These are phyloP conservation scores for Nothophaeocryptopus gaeumannii DNA, from an alignment of 2,329 filamentous ascomycete species.

Conservation along the genomic window DNA sequence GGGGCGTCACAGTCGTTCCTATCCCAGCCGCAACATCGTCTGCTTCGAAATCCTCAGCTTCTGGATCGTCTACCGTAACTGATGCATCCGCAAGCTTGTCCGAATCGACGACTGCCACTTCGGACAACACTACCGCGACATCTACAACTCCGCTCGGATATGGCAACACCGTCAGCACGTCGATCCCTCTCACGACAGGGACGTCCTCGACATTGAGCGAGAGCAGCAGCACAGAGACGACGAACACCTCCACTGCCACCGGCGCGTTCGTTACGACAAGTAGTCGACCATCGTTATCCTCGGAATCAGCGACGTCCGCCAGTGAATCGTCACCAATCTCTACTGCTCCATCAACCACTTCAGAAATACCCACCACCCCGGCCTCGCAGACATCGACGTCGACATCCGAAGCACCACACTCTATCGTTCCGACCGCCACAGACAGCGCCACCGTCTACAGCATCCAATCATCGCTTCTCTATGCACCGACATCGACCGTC, in stretches of 20 bases:
- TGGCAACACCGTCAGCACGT: slow-evolving; percentile 9
- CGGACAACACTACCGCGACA: slow-evolving; percentile 2
- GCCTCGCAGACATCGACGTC: slow-evolving; percentile 11
- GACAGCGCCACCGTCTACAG: slow-evolving; percentile 47
- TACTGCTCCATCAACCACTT: slow-evolving; percentile 7
- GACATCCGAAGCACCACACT: slow-evolving; percentile 32
- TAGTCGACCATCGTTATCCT: slow-evolving; percentile 4
- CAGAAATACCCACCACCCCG: slow-evolving; percentile 12
- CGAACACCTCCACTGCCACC: slow-evolving; percentile 5
- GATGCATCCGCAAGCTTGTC: slow-evolving; percentile 4
- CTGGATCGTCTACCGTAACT: slow-evolving; percentile 15
- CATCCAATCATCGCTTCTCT: slow-evolving; percentile 61
- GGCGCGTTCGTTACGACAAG: not conserved
- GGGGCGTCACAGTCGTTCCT: slow-evolving; percentile 24
- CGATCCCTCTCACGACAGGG: slow-evolving; percentile 21
- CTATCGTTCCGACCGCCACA: slow-evolving; percentile 48
- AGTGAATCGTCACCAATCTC: slow-evolving; percentile 3
- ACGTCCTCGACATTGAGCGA: slow-evolving; percentile 10
- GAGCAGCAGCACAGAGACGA: slow-evolving; percentile 7
- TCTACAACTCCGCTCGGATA: slow-evolving; percentile 9
- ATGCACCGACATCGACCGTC: slow-evolving; percentile 48
- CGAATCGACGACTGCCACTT: slow-evolving; percentile 14
- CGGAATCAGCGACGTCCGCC: slow-evolving; percentile 5
- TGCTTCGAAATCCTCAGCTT: slow-evolving; percentile 18
- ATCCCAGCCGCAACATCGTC: slow-evolving; percentile 22